These are phyloP conservation scores for Lachancea meyersii DNA, from an alignment of 805 yeast species.

Conservation along the genomic window DNA sequence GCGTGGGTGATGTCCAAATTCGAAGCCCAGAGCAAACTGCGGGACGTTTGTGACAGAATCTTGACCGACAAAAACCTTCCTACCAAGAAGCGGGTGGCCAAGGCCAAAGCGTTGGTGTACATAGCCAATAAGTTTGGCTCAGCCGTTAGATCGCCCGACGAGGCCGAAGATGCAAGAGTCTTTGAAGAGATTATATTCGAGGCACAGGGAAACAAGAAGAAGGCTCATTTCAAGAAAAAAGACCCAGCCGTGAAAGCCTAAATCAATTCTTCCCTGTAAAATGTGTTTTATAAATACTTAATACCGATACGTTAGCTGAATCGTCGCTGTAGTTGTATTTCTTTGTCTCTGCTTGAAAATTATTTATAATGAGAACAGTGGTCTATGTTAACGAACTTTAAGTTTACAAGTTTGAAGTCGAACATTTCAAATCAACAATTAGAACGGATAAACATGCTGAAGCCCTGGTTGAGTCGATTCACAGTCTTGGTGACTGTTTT, in stretches of 20 bases:
- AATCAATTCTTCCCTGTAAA: background rate
- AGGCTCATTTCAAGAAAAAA: constrained; percentile 13
- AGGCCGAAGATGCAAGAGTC: constrained; percentile 84
- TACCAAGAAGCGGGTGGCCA: constrained; percentile 53
- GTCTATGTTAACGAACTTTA: background rate
- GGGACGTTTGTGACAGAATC: constrained; percentile 77
- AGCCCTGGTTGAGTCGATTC: constrained; percentile 18
- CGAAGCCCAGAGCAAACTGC: constrained; percentile 73
- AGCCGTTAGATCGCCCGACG: constrained; percentile 74
- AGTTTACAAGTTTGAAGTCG: background rate
- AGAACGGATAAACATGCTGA: constrained; percentile 2
- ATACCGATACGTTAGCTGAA: no score
- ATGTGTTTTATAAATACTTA: background rate
- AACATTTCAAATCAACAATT: background rate
- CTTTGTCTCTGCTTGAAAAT: background rate
- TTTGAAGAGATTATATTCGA: constrained; percentile 92
- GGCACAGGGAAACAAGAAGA: constrained; percentile 52
- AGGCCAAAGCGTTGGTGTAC: constrained; percentile 73
- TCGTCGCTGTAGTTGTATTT: no score
- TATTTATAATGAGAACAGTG: background rate
- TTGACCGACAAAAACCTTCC: constrained; percentile 61
- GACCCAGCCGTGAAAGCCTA: constrained; percentile 5
- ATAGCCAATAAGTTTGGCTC: constrained; percentile 64
- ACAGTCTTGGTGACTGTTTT: constrained; percentile 22
- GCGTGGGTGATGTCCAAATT: constrained; percentile 93